Conservation (phyloP, 2,329 filamentous ascomycete genomes). For the Colletotrichum navitas region DNA sequence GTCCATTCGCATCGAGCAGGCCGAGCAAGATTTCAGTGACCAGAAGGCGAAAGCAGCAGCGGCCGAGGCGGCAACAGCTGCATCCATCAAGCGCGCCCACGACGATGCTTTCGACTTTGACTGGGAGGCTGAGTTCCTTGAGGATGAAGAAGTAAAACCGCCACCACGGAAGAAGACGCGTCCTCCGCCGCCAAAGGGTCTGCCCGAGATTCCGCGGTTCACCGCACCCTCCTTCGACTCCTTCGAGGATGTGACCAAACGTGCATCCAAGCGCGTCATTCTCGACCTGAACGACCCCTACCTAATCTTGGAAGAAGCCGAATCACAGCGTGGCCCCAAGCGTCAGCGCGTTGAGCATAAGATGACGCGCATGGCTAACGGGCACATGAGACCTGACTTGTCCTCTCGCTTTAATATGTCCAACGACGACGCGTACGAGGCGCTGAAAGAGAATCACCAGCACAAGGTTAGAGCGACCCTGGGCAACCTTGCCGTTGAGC, state of each 20-base stretch:
- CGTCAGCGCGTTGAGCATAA: slow-evolving; percentile 68
- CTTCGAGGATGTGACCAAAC: slow-evolving; percentile 79
- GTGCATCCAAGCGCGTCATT: slow-evolving; percentile 81
- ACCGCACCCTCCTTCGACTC: slow-evolving; percentile 82
- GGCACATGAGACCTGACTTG: slow-evolving; percentile 78
- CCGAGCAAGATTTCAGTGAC: slow-evolving; percentile 54
- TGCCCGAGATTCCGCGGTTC: slow-evolving; percentile 70
- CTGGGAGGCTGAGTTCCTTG: slow-evolving; percentile 72
- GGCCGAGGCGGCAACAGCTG: slow-evolving; percentile 43
- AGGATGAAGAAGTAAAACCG: slow-evolving; percentile 59
- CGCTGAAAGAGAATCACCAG: slow-evolving; percentile 96
- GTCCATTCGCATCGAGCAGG: slow-evolving; percentile 72
- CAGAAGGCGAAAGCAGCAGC: slow-evolving; percentile 48
- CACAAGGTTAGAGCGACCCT: slow-evolving; percentile 95
- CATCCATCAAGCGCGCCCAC: slow-evolving; percentile 42
- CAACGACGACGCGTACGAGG: slow-evolving; percentile 95
- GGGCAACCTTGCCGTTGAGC: slow-evolving; percentile 92
- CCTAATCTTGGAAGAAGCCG: slow-evolving; percentile 84
- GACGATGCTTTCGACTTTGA: slow-evolving; percentile 62
- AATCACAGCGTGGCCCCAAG: slow-evolving; percentile 73
- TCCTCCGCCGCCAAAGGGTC: slow-evolving; percentile 70
- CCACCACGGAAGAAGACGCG: slow-evolving; percentile 74
- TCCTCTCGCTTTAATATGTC: slow-evolving; percentile 92
- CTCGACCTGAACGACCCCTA: slow-evolving; percentile 91
- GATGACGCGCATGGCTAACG: slow-evolving; percentile 75